Base-by-base conservation (phyloP, 768 basidiomycete genomes). In the Lactarius deliciosus region DNA sequence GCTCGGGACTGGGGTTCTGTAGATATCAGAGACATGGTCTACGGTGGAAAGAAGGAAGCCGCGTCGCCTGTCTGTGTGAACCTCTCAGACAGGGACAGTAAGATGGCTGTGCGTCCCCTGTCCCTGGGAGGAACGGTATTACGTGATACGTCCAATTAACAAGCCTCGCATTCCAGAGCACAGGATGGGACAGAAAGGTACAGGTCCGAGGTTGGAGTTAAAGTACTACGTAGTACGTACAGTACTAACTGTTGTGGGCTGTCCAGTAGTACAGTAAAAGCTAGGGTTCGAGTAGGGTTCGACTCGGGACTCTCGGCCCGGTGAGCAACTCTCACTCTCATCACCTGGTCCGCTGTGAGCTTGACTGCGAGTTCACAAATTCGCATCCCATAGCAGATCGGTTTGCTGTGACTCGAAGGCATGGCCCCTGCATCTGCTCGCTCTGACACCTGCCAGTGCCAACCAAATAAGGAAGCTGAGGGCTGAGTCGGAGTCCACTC, bases 1-100 rank as follows among this genome's bases (percentile, higher is more conserved):
- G 63, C 22, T 60, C 64, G 60, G 34, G 25, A 45, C 43, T 63
- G 66, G 25, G 62, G 66, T 59, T 67, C 66, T 11, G 66, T 45
- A 34, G 66, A 63, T 57, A 60, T 67, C 32, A 25, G 61, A 34
- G 47, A 47, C 47, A 47, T 47, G 10, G n/a, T 47, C 47, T 6
- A 4, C 10, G 22, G 47, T 11, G 47, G 47, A 4, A 9, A 7
- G 47, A 22, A 47, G 47, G 22, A 47, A 20, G n/a, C 9, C 20
- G n/a, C n/a, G n/a, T 45, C 22, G 45, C n/a, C 45, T 47, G 6
- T 45, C n/a, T 28, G 25, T 28, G 45, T 47, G 9, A 47, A 2
- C 45, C 9, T n/a, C 18, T 10, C 11, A n/a, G 45, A 47, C 47
- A 5, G 11, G n/a, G 22, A 22, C 20, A 47, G 47, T n/a, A 22